Conservation (phyloP, 352 stramenopile genomes). For the Phytopythium delawarense region DNA sequence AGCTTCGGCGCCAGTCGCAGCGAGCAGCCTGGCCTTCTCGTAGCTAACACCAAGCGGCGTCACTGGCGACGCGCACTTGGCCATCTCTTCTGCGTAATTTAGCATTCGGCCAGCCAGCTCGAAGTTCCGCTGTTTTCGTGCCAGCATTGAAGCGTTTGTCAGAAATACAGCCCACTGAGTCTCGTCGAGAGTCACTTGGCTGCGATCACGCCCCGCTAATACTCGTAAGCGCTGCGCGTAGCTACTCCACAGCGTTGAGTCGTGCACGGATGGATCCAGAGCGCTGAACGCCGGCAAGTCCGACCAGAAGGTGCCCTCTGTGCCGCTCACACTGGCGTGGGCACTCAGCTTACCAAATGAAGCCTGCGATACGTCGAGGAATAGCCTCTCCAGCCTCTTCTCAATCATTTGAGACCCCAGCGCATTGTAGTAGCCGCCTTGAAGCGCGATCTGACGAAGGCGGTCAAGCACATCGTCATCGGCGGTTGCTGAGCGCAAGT, state of each 20-base stretch:
- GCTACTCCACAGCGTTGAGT: conserved; percentile 31
- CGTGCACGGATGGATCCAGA: conserved; percentile 24
- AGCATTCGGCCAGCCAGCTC: conserved; percentile 29
- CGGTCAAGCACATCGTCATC: not conserved
- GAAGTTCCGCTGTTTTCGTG: conserved; percentile 56
- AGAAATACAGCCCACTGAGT: conserved; percentile 11
- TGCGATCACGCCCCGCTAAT: not conserved
- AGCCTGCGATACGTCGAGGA: not conserved
- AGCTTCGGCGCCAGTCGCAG: conserved; percentile 23
- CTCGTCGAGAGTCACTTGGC: not conserved
- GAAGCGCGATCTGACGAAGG: not conserved
- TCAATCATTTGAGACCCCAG: not conserved
- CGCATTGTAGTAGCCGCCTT: not conserved
- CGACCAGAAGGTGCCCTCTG: no score
- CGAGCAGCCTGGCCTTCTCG: conserved; percentile 38
- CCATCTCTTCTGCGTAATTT: conserved; percentile 13
- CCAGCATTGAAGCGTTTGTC: conserved; percentile 32
- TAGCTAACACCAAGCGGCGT: conserved; percentile 17
- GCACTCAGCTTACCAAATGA: not conserved
- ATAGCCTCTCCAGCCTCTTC: conserved; percentile 1
- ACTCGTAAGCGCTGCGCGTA: not conserved
- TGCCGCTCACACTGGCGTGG: no score
- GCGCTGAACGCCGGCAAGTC: not conserved
- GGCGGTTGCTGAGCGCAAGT: not conserved
- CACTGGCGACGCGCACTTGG: conserved; percentile 1